Evolutionary conservation across 257 asterid genomes (phyloP).

Genomic region (Solanum ossicruentum): DNA sequence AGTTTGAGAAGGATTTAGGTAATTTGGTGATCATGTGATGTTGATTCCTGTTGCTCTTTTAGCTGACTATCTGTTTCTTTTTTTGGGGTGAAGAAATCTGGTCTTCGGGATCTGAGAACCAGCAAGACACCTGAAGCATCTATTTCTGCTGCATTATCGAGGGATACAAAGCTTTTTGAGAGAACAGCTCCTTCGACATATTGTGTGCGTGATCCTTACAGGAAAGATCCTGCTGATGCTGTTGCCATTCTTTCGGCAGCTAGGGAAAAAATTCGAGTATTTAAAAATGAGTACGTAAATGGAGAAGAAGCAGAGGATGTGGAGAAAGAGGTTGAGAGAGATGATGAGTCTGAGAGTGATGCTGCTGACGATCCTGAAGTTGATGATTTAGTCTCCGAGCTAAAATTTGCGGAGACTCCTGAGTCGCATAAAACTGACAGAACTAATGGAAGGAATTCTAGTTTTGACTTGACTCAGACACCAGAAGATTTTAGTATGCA

Average conservation of each 20-base stretch:
- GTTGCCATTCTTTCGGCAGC: constrained; percentile 57
- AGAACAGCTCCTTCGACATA: constrained; percentile 95
- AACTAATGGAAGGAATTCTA: not conserved
- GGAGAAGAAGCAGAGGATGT: constrained; percentile 53
- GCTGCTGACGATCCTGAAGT: constrained; percentile 59
- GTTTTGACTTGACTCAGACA: constrained; percentile 16
- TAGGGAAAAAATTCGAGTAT: constrained; percentile 49
- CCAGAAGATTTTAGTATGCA: constrained; percentile 7
- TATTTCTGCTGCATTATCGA: constrained; percentile 84
- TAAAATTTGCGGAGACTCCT: constrained; percentile 3
- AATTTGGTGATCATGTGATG: not conserved
- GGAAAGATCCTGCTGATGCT: constrained; percentile 70
- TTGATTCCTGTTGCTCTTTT: not conserved
- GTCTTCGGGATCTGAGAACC: constrained; percentile 88
- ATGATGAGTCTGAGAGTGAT: constrained; percentile 73
- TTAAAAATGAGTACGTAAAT: constrained; percentile 41
- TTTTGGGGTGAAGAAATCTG: constrained; percentile 47
- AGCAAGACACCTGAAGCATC: constrained; percentile 98
- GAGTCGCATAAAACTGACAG: constrained; percentile 8
- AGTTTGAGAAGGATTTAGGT: constrained; percentile 1
- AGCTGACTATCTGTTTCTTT: not conserved
- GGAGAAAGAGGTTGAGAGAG: constrained; percentile 66
- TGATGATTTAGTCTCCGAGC: constrained; percentile 29
- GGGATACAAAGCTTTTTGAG: constrained; percentile 87
- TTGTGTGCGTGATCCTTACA: constrained; percentile 66